A percentile compares a stretch with the other conserved stretches of the same genome.
Conservation (phyloP, 2,329 filamentous ascomycete genomes). For the Taxawa tesnikishii region DNA sequence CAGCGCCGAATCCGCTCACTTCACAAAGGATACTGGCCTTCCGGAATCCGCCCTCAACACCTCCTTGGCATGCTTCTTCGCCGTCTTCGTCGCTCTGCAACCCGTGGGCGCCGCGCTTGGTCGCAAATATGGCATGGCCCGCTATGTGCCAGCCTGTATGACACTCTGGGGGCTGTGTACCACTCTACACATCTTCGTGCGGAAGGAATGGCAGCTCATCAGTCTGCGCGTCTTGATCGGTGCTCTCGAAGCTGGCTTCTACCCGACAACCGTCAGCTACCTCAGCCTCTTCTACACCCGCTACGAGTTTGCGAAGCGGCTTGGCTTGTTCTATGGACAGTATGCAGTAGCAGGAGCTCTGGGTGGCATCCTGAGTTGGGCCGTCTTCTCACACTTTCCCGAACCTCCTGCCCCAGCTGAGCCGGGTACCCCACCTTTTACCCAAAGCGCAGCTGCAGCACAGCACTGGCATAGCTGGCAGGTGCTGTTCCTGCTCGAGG, state of each 20-base stretch:
- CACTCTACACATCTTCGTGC: conserved; percentile 34
- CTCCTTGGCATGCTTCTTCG: conserved; percentile 45
- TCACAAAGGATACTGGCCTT: conserved; percentile 43
- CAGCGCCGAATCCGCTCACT: conserved; percentile 46
- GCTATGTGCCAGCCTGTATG: conserved; percentile 48
- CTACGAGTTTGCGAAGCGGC: conserved; percentile 42
- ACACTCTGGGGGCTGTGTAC: conserved; percentile 39
- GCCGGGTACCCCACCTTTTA: not conserved
- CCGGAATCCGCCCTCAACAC: conserved; percentile 41
- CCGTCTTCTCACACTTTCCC: conserved; percentile 33
- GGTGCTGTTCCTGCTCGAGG: conserved; percentile 38
- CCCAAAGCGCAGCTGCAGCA: not conserved
- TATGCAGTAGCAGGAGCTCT: conserved; percentile 44
- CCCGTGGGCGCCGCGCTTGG: conserved; percentile 46
- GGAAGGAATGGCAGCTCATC: conserved; percentile 34
- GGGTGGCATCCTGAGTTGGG: conserved; percentile 41
- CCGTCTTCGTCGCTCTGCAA: conserved; percentile 46
- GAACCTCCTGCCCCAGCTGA: conserved; percentile 3
- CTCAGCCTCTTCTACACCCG: conserved; percentile 46
- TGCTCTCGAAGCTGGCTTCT: conserved; percentile 43
- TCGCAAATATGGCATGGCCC: conserved; percentile 40
- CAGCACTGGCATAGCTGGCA: conserved; percentile 35
- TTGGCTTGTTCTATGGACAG: conserved; percentile 46
- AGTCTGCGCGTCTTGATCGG: conserved; percentile 33
- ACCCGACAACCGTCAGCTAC: conserved; percentile 46